Evolutionary conservation across 306 rosid genomes (phyloP).

Genomic region (Prinsepia uniflora): DNA sequence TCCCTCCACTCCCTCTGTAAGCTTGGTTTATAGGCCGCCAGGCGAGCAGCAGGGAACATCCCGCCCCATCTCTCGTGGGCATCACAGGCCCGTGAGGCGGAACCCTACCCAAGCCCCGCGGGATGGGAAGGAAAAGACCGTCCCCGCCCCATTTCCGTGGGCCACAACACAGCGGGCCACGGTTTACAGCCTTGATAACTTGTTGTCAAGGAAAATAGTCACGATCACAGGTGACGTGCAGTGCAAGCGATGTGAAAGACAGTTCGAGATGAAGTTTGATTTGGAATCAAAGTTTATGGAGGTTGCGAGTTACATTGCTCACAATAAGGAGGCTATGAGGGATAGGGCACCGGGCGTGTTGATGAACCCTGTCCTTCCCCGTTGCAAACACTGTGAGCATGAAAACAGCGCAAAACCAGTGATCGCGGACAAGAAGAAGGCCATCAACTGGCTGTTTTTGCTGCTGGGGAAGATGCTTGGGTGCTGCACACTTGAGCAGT

Average conservation of each 20-base stretch:
- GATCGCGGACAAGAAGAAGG: conserved; percentile 10
- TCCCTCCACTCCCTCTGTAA: too few species aligned
- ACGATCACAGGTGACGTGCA: conserved; percentile 32
- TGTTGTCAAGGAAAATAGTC: neutral
- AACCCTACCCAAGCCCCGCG: neutral
- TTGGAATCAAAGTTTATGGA: neutral
- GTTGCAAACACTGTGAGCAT: conserved; percentile 32
- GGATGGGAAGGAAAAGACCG: neutral
- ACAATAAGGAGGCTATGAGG: neutral
- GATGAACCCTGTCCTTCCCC: conserved; percentile 30
- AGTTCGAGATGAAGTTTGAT: conserved; percentile 17
- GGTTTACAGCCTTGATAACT: neutral
- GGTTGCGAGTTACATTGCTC: neutral
- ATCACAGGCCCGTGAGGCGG: neutral
- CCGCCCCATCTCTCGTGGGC: too few species aligned
- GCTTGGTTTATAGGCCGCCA: too few species aligned
- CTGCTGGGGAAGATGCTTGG: conserved; percentile 50
- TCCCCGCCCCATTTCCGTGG: conserved; percentile 46
- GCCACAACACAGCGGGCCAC: conserved; percentile 37
- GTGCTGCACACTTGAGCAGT: conserved; percentile 39
- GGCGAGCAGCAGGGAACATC: too few species aligned
- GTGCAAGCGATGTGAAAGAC: conserved; percentile 37
- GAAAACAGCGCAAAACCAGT: conserved; percentile 41
- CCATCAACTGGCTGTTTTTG: conserved; percentile 63
- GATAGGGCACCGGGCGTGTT: conserved; percentile 43